Evolutionary conservation across 129 eudicot genomes (phyloP).

Genomic region (Kitagawia praeruptora): DNA sequence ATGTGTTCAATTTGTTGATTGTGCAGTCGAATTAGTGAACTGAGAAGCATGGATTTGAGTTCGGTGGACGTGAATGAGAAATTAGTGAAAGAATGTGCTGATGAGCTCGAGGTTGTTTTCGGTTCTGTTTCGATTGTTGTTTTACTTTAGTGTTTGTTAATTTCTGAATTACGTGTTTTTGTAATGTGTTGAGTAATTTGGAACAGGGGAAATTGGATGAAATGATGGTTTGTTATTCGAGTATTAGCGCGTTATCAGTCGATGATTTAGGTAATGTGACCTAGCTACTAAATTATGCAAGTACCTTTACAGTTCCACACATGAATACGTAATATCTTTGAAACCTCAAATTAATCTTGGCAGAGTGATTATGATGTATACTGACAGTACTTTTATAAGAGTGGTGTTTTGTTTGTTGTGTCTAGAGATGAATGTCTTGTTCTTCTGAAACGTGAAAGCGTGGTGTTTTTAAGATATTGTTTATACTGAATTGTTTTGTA

Average conservation of each 20-base stretch:
- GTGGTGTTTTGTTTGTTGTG: neutral
- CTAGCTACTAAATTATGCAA: neutral
- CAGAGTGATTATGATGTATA: neutral
- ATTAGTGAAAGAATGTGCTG: conserved; percentile 11
- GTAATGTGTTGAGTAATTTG: neutral
- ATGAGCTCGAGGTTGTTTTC: conserved; percentile 11
- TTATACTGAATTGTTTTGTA: neutral
- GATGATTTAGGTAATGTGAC: conserved; percentile 12
- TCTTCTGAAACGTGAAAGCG: neutral
- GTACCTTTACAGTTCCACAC: neutral
- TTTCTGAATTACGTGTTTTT: neutral
- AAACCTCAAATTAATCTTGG: neutral
- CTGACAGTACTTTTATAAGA: neutral
- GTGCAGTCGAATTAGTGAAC: conserved; percentile 18
- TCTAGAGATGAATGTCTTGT: neutral
- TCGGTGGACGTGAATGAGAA: neutral
- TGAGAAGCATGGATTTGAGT: neutral
- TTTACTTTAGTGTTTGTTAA: no score
- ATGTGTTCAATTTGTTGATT: neutral
- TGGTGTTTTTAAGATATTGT: neutral
- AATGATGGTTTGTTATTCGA: conserved; percentile 3
- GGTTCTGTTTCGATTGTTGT: neutral
- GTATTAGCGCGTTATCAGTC: conserved; percentile 2
- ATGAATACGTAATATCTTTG: neutral
- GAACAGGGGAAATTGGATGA: conserved; percentile 7